Evolutionary conservation across 495 filamentous ascomycete genomes (phyloP).

Genomic region (Hypoxylon fuscum): DNA sequence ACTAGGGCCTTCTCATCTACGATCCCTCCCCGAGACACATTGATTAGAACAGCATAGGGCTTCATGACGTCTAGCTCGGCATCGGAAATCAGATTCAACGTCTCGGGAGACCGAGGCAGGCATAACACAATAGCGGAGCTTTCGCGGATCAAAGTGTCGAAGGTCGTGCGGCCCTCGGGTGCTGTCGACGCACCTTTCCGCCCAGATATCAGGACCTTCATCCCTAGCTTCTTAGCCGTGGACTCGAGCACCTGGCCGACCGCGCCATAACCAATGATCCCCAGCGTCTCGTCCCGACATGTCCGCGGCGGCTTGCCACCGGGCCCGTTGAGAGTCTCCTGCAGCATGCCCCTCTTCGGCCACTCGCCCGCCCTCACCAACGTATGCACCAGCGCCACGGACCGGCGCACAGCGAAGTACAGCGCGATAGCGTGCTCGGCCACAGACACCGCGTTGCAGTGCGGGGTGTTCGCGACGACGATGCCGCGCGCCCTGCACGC

Average conservation of each 20-base stretch:
- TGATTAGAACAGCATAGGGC: slow-evolving; percentile 59
- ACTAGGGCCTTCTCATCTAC: slow-evolving; percentile 63
- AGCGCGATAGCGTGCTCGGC: slow-evolving; percentile 64
- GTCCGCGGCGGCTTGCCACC: slow-evolving; percentile 53
- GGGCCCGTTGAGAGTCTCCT: slow-evolving; percentile 40
- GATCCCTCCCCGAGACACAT: slow-evolving; percentile 66
- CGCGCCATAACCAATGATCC: slow-evolving; percentile 62
- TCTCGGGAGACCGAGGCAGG: slow-evolving; percentile 55
- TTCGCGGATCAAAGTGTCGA: slow-evolving; percentile 54
- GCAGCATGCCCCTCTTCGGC: slow-evolving; percentile 41
- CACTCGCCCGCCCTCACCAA: slow-evolving; percentile 45
- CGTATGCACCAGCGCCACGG: slow-evolving; percentile 51
- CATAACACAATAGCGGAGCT: slow-evolving; percentile 61
- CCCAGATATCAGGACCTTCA: slow-evolving; percentile 62
- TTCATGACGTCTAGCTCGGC: slow-evolving; percentile 62
- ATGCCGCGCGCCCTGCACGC: slow-evolving; percentile 56
- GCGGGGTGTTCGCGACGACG: slow-evolving; percentile 57
- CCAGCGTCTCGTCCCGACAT: slow-evolving; percentile 53
- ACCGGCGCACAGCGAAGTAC: slow-evolving; percentile 63
- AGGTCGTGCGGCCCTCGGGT: slow-evolving; percentile 53
- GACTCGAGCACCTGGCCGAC: slow-evolving; percentile 55
- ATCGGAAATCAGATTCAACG: slow-evolving; percentile 55
- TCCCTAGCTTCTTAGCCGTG: slow-evolving; percentile 52
- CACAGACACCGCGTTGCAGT: slow-evolving; percentile 60
- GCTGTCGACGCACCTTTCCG: slow-evolving; percentile 50